phyloP scores from a whole-genome alignment of 768 basidiomycete species.

The Myochromella boudieri region DNA sequence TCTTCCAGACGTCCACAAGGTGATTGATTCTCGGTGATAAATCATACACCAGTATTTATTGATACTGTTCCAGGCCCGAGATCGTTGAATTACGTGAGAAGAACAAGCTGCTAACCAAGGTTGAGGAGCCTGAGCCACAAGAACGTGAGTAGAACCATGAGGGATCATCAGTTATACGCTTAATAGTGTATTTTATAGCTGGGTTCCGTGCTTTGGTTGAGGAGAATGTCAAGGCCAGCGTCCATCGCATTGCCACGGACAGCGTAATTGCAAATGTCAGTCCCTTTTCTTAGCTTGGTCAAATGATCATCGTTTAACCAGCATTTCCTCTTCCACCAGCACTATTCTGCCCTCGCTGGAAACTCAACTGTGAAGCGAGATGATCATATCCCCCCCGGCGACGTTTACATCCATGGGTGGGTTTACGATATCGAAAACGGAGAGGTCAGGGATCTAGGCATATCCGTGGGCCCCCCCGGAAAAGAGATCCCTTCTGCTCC shows the following conservation, averaged over 20 bases:
- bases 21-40: constrained; percentile 4
- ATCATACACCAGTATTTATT: background rate
- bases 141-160: constrained; percentile 17
- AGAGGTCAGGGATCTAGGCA: constrained; percentile 42
- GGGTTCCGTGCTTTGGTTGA: constrained; percentile 22
- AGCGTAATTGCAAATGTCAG: constrained; percentile 30
- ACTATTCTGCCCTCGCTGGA: background rate
- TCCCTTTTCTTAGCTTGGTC: too few relatives aligned
- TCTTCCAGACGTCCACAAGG: constrained; percentile 22
- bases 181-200: constrained; percentile 6
- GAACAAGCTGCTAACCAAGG: constrained; percentile 7
- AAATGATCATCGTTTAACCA: too few relatives aligned
- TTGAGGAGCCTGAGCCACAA: constrained; percentile 15
- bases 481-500: constrained; percentile 28
- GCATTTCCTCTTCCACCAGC: background rate
- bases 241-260: constrained; percentile 25
- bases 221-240: constrained; percentile 23
- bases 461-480: constrained; percentile 35
- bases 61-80: constrained; percentile 14
- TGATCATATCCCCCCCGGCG: constrained; percentile 6
- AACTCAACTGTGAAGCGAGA: background rate
- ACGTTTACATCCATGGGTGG: constrained; percentile 54
- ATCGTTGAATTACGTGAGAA: constrained; percentile 18
- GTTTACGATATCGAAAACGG: constrained; percentile 59
- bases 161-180: background rate